Evolutionary conservation across 192 early-diverging fungal species (phyloP).

Genomic region (Backusella australiensis): DNA sequence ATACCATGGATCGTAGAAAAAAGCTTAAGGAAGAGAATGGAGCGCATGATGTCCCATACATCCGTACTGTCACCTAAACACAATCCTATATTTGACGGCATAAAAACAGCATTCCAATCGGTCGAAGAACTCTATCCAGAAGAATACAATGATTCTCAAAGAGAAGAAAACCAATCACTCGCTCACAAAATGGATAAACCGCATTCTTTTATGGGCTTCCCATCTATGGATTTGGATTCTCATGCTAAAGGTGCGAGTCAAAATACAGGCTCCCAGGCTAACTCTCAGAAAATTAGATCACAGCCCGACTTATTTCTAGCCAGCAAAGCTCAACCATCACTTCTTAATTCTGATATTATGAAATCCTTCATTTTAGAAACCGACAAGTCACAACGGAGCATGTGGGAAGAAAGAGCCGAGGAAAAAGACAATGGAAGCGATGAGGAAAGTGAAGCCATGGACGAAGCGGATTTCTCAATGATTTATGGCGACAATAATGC

Average conservation of each 20-base stretch:
- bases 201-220: background rate
- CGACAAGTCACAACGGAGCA: too few relatives aligned
- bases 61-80: background rate
- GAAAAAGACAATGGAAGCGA: background rate
- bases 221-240: background rate
- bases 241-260: background rate
- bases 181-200: background rate
- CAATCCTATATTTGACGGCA: background rate
- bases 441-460: background rate
- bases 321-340: background rate
- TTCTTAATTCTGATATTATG: background rate
- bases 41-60: background rate
- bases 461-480: background rate
- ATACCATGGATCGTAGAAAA: slow-evolving; percentile 19
- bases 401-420: background rate
- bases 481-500: background rate
- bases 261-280: background rate
- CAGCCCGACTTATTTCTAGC: background rate
- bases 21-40: slow-evolving; percentile 5
- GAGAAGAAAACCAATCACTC: background rate
- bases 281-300: background rate
- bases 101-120: slow-evolving; percentile 48
- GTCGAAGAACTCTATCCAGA: slow-evolving; percentile 34
- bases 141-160: background rate
- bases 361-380: background rate